These are phyloP conservation scores for Mucor plumbeus DNA, from an alignment of 371 early-diverging fungal species.

Conservation along the genomic window DNA sequence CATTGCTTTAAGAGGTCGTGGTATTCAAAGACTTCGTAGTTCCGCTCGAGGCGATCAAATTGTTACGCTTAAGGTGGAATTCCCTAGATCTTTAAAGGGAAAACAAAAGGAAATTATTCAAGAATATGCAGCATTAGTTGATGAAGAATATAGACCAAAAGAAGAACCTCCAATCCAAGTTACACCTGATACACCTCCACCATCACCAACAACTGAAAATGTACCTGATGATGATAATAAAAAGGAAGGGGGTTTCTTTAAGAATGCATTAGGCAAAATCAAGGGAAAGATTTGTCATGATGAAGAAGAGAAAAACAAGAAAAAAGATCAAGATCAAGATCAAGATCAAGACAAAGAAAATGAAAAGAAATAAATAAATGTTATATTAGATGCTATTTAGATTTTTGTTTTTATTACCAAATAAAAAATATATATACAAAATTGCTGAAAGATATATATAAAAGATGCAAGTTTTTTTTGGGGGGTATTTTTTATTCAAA, in stretches of 20 bases:
- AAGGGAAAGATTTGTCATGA: constrained; percentile 40
- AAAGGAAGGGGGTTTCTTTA: constrained; percentile 34
- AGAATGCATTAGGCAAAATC: constrained; percentile 37
- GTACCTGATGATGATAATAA: constrained; percentile 14
- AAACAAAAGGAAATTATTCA: constrained; percentile 45
- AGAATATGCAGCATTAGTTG: constrained; percentile 41
- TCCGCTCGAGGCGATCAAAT: constrained; percentile 83
- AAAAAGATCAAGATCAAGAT: constrained; percentile 14
- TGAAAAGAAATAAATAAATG: constrained; percentile 9
- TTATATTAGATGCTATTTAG: constrained; percentile 1
- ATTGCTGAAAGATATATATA: constrained; percentile 1
- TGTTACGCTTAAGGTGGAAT: constrained; percentile 76
- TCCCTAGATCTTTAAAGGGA: constrained; percentile 68
- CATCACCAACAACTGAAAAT: constrained; percentile 21
- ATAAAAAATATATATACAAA: constrained; percentile 6
- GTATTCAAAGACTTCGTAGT: constrained; percentile 64
- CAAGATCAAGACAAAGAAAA: constrained; percentile 3
- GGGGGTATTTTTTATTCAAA: constrained; percentile 17
- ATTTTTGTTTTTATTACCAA: constrained; percentile 2
- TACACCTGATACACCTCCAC: constrained; percentile 26
- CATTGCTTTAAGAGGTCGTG: constrained; percentile 76
- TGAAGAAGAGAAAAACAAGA: constrained; percentile 26
- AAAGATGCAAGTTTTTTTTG: neutral
- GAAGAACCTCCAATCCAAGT: constrained; percentile 13
- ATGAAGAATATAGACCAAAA: constrained; percentile 38